phyloP scores from a whole-genome alignment of 192 early-diverging fungal species.

The Blastocladiella britannica region DNA sequence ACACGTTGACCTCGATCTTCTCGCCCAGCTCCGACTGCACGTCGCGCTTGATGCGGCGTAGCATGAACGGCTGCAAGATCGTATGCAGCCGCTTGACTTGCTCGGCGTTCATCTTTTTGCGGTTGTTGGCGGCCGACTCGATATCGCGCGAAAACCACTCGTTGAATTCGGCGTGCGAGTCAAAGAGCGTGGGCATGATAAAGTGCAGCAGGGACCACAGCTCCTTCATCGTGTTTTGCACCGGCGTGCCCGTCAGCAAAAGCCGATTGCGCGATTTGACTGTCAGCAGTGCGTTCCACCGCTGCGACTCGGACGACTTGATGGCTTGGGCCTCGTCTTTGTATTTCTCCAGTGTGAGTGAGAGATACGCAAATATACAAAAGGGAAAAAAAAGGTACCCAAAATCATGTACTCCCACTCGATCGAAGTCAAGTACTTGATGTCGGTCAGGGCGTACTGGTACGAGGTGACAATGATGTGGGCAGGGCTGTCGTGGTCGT shows the following conservation, averaged over 20 bases:
- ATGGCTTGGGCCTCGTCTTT: conserved; percentile 85
- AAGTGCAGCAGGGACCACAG: conserved; percentile 84
- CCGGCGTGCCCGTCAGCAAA: conserved; percentile 74
- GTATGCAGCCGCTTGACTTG: conserved; percentile 68
- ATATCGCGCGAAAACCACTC: conserved; percentile 90
- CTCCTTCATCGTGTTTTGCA: conserved; percentile 88
- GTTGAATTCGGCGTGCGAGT: conserved; percentile 79
- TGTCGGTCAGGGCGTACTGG: conserved; percentile 57
- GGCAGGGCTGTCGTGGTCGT: conserved; percentile 55
- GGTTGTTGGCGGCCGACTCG: conserved; percentile 71
- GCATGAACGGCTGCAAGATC: conserved; percentile 90
- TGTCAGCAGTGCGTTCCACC: conserved; percentile 66
- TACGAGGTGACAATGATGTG: conserved; percentile 81
- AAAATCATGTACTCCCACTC: conserved; percentile 93
- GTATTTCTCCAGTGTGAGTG: no score
- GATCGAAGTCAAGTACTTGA: conserved; percentile 54
- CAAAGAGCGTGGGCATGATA: conserved; percentile 86
- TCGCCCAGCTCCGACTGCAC: conserved; percentile 78
- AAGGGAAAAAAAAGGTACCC: no score
- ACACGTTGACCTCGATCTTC: conserved; percentile 70
- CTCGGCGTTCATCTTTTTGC: conserved; percentile 55
- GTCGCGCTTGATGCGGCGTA: conserved; percentile 71
- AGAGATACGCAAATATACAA: background rate
- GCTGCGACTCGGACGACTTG: conserved; percentile 43
- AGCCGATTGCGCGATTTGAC: conserved; percentile 71